A percentile compares a stretch with the other conserved stretches of the same genome.
phyloP scores from a whole-genome alignment of 2,329 filamentous ascomycete genomes.

The Talaromyces albobiverticillius region DNA sequence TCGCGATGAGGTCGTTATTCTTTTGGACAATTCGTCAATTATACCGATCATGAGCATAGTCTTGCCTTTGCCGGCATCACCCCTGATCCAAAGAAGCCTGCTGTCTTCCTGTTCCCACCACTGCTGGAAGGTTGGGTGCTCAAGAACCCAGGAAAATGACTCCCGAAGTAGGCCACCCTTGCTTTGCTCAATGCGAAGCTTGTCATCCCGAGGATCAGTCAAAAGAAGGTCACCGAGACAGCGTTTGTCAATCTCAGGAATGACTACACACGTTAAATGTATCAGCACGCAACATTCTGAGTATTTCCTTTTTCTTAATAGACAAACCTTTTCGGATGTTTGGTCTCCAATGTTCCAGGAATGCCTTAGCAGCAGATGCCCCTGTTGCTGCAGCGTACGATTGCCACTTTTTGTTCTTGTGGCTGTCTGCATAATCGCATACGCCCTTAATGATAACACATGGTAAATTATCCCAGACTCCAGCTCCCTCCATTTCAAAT shows the following conservation, averaged over 20 bases:
- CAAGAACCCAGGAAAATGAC: background rate
- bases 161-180: background rate
- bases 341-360: background rate
- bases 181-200: background rate
- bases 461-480: background rate
- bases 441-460: background rate
- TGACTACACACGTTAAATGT: too few species aligned
- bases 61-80: conserved; percentile 35
- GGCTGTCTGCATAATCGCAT: background rate
- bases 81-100: conserved; percentile 33
- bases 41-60: conserved; percentile 36
- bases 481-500: background rate
- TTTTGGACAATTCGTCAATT: conserved; percentile 35
- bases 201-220: background rate
- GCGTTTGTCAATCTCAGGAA: background rate
- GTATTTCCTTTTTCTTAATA: too few species aligned
- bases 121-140: background rate
- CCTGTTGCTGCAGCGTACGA: background rate
- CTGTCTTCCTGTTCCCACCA: background rate
- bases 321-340: too few species aligned
- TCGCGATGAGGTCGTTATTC: conserved; percentile 36
- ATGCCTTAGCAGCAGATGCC: background rate
- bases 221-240: conserved; percentile 17
- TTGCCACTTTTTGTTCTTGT: background rate
- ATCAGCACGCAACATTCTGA: too few species aligned